Conservation (phyloP, 225 moss, liverwort and hornwort genomes). For the Marchantia paleacea region DNA sequence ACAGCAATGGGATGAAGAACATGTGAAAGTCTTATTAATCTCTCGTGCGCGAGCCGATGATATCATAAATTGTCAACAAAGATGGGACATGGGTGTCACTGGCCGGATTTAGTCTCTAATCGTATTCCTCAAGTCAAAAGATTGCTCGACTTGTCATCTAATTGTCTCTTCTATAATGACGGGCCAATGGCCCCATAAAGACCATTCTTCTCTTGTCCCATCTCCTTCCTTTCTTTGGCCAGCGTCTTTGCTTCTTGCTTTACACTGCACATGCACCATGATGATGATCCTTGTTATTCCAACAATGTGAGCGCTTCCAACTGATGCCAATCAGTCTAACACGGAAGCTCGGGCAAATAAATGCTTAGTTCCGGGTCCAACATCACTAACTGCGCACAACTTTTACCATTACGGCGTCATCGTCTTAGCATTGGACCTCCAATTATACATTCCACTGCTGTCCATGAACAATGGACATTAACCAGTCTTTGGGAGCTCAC, state of each 20-base stretch:
- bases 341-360: not conserved
- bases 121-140: not conserved
- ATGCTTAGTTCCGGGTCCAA: not conserved
- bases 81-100: no score
- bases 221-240: not conserved
- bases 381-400: not conserved
- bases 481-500: not conserved
- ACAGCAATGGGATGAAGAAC: not conserved
- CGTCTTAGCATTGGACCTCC: not conserved
- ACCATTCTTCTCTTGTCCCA: not conserved
- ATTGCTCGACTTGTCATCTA: not conserved
- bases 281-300: slow-evolving; percentile 6
- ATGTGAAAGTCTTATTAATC: not conserved
- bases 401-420: not conserved
- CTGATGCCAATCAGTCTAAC: not conserved
- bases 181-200: not conserved
- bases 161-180: not conserved
- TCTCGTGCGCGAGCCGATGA: no score
- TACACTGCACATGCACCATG: not conserved
- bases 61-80: no score
- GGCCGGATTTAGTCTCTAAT: no score
- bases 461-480: not conserved
- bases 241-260: not conserved
- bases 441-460: not conserved
- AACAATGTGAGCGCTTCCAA: not conserved